Conservation (phyloP, 2,329 filamentous ascomycete genomes). For the Penicillium sp. region DNA sequence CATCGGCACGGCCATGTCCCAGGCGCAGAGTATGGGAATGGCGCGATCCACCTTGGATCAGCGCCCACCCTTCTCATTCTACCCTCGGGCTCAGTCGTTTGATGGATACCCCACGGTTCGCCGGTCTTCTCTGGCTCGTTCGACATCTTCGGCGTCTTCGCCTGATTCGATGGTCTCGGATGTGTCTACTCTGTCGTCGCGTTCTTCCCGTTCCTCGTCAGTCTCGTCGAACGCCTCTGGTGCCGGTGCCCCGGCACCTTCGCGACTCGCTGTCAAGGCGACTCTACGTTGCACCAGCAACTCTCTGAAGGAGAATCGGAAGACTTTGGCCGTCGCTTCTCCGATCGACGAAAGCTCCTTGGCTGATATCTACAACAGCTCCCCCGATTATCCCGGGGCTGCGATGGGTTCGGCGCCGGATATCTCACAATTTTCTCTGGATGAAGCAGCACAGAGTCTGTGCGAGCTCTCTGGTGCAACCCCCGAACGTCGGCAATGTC, state of each 20-base stretch:
- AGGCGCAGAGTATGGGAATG: conserved; percentile 59
- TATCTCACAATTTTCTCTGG: conserved; percentile 40
- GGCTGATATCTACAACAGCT: conserved; percentile 39
- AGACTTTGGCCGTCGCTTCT: conserved; percentile 40
- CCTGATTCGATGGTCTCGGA: conserved; percentile 69
- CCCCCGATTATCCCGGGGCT: conserved; percentile 39
- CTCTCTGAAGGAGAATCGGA: conserved; percentile 42
- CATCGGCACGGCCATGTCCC: conserved; percentile 63
- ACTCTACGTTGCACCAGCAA: conserved; percentile 45
- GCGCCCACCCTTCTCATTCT: conserved; percentile 44
- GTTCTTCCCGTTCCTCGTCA: conserved; percentile 57
- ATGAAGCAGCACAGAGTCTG: conserved; percentile 46
- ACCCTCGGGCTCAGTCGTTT: conserved; percentile 42
- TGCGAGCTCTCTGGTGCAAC: conserved; percentile 45
- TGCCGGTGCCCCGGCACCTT: conserved; percentile 31
- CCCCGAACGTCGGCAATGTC: conserved; percentile 32
- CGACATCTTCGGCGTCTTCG: conserved; percentile 57
- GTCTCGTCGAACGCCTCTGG: conserved; percentile 49
- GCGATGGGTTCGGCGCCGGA: conserved; percentile 34
- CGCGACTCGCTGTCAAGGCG: conserved; percentile 45
- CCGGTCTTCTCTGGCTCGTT: conserved; percentile 54
- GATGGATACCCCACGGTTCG: conserved; percentile 57
- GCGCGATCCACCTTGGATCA: conserved; percentile 61
- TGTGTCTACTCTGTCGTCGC: conserved; percentile 58
- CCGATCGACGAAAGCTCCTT: conserved; percentile 43